A percentile compares a stretch with the other conserved stretches of the same genome.
These are phyloP conservation scores for Aspergillus nomiae DNA, from an alignment of 2,329 filamentous ascomycete genomes.

Conservation along the genomic window DNA sequence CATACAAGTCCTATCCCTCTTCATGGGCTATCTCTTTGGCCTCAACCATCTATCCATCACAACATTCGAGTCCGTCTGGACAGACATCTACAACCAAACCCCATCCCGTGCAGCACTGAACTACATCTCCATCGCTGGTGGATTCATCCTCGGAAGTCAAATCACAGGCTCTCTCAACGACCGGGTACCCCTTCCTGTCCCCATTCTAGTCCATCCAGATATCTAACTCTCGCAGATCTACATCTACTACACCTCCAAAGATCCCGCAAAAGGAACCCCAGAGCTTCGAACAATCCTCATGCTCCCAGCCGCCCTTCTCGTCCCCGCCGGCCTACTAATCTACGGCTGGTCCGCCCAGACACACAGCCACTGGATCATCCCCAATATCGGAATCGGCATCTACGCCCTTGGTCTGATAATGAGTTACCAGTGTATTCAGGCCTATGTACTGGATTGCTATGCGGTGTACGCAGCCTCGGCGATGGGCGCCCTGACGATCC, in stretches of 20 bases:
- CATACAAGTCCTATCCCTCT: neutral
- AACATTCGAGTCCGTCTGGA: neutral
- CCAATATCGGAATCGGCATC: neutral
- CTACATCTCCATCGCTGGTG: neutral
- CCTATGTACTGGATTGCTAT: neutral
- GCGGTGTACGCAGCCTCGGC: neutral
- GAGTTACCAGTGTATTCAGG: constrained; percentile 2
- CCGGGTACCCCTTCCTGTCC: neutral
- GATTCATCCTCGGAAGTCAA: neutral
- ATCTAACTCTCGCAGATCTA: neutral
- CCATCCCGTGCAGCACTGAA: neutral
- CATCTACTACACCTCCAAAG: neutral
- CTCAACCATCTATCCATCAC: neutral
- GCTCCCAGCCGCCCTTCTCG: neutral
- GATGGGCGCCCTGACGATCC: neutral
- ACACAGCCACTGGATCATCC: neutral
- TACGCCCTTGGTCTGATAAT: neutral
- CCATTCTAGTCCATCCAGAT: neutral
- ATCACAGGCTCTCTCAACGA: neutral
- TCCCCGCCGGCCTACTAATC: neutral
- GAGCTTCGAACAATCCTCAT: neutral
- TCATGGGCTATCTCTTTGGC: neutral
- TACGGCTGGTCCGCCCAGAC: neutral
- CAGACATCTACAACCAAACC: neutral
- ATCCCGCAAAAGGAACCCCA: neutral